Evolutionary conservation across 129 eudicot species (phyloP).

Genomic region (Artemisia argyi): DNA sequence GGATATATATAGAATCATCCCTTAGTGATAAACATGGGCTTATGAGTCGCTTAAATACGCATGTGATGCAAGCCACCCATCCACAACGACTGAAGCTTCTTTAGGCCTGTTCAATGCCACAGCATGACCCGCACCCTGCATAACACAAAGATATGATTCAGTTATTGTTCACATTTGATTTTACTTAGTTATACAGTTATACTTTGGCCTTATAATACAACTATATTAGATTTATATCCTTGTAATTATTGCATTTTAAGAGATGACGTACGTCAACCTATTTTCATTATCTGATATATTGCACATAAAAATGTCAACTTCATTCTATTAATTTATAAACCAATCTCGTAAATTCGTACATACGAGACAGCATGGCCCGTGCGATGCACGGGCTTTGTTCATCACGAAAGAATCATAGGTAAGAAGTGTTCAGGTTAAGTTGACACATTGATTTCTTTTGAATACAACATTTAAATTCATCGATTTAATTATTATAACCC

Average conservation of each 20-base stretch:
- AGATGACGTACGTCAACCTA: background rate
- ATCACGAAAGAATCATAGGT: too few species aligned
- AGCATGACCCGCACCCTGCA: conserved; percentile 27
- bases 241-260: background rate
- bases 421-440: too few species aligned
- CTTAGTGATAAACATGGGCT: background rate
- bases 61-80: conserved; percentile 19
- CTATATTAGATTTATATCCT: background rate
- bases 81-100: conserved; percentile 18
- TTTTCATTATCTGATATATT: background rate
- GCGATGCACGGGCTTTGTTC: too few species aligned
- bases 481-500: too few species aligned
- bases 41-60: background rate
- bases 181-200: background rate
- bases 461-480: too few species aligned
- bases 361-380: too few species aligned
- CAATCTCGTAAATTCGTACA: too few species aligned
- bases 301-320: too few species aligned
- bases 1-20: too few species aligned
- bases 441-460: too few species aligned
- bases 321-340: too few species aligned
- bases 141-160: background rate
- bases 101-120: conserved; percentile 19
- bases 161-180: background rate
- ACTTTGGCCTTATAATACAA: background rate